Percentiles rank a stretch among this genome's conserved stretches.
Evolutionary conservation across 2,329 filamentous ascomycete species (phyloP).

Genomic region (Myriosclerotinia duriaeana): DNA sequence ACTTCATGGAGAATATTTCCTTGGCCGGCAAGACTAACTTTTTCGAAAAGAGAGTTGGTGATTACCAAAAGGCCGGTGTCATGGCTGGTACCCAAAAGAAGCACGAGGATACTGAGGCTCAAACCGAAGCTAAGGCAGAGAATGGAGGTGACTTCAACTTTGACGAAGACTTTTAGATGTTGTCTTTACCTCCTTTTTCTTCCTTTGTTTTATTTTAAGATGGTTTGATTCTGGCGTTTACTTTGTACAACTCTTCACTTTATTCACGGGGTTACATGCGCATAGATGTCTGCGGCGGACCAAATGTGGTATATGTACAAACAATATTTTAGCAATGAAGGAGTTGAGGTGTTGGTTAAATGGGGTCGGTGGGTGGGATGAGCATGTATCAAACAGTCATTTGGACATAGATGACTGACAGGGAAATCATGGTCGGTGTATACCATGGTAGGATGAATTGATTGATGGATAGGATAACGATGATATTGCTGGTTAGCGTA

Average conservation of each 20-base stretch:
- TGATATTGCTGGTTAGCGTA: slow-evolving; percentile 27
- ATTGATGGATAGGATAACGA: slow-evolving; percentile 21
- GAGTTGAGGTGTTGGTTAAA: slow-evolving; percentile 34
- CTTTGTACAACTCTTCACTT: slow-evolving; percentile 29
- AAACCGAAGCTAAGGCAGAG: slow-evolving; percentile 53
- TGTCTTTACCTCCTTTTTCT: slow-evolving; percentile 14
- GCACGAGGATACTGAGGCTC: slow-evolving; percentile 48
- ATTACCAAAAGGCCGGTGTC: slow-evolving; percentile 99
- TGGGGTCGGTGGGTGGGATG: slow-evolving; percentile 22
- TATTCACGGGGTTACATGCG: slow-evolving; percentile 33
- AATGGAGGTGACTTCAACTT: slow-evolving; percentile 83
- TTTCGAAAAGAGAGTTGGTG: slow-evolving; percentile 99
- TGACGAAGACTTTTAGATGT: slow-evolving; percentile 89
- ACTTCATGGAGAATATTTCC: slow-evolving; percentile 99
- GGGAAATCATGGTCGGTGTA: slow-evolving; percentile 20
- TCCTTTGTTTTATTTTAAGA: slow-evolving; percentile 28
- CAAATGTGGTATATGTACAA: slow-evolving; percentile 23
- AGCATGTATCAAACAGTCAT: slow-evolving; percentile 17
- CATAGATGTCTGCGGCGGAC: slow-evolving; percentile 31
- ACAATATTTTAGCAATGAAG: slow-evolving; percentile 21
- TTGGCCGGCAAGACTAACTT: slow-evolving; percentile 99
- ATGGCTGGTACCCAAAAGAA: slow-evolving; percentile 89
- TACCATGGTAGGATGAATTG: slow-evolving; percentile 21
- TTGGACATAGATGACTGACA: slow-evolving; percentile 25
- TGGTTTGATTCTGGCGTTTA: slow-evolving; percentile 10